These are phyloP conservation scores for Lactarius indigo DNA, from an alignment of 768 basidiomycete species.

Conservation along the genomic window DNA sequence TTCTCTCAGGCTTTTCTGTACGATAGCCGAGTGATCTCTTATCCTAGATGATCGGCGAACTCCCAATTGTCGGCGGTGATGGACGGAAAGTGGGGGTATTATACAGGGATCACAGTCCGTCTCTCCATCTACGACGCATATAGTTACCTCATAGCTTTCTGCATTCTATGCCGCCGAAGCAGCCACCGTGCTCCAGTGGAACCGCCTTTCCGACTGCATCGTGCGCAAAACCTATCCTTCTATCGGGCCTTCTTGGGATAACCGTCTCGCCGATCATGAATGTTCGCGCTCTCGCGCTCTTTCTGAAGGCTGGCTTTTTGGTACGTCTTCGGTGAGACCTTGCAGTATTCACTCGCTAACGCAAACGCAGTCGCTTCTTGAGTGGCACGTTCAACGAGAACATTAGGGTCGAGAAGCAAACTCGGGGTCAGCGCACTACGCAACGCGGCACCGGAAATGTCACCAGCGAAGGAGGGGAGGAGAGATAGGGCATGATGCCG, in stretches of 20 bases:
- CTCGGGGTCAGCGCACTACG: no score
- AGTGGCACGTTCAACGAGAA: neutral
- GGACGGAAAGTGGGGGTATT: conserved; percentile 32
- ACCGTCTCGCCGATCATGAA: conserved; percentile 14
- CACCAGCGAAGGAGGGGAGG: neutral
- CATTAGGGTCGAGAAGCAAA: no score
- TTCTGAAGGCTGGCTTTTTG: conserved; percentile 31
- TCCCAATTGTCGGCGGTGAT: conserved; percentile 40
- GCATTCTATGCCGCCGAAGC: conserved; percentile 45
- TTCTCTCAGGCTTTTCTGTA: no score
- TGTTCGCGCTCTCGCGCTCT: conserved; percentile 35
- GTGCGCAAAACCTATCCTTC: conserved; percentile 40
- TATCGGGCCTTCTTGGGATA: conserved; percentile 36
- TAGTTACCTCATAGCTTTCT: conserved; percentile 34
- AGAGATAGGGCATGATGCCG: neutral
- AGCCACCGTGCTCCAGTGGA: conserved; percentile 38
- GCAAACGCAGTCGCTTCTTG: neutral
- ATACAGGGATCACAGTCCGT: no score
- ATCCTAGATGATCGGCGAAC: conserved; percentile 40
- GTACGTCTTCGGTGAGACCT: neutral
- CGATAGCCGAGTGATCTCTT: neutral
- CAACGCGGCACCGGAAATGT: no score
- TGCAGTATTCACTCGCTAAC: neutral
- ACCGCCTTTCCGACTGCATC: conserved; percentile 41
- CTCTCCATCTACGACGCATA: no score